phyloP scores from a whole-genome alignment of 1,284 basidiomycete species.

The Butyriboletus appendiculatus region DNA sequence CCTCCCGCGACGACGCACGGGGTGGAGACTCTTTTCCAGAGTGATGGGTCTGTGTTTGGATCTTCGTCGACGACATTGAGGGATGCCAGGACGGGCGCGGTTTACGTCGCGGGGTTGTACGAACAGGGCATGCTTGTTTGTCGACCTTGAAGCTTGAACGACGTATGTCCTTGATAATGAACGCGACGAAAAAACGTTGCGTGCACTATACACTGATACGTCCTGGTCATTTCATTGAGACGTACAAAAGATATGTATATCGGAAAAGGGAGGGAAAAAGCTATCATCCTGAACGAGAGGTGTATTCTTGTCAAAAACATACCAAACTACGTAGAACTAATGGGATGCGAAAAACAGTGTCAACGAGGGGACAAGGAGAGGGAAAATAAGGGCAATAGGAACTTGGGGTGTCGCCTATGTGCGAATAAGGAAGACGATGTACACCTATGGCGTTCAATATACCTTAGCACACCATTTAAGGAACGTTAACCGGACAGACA shows the following conservation, averaged over 20 bases:
- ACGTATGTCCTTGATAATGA: not conserved
- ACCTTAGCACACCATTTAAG: slow-evolving; percentile 19
- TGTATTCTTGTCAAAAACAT: slow-evolving; percentile 7
- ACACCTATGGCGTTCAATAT: slow-evolving; percentile 23
- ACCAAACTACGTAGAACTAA: slow-evolving; percentile 4
- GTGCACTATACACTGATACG: not conserved
- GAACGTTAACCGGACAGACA: slow-evolving; percentile 3
- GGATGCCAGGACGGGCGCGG: slow-evolving; percentile 45
- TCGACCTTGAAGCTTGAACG: slow-evolving; percentile 17
- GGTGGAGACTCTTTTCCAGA: slow-evolving; percentile 63
- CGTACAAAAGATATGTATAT: slow-evolving; percentile 22
- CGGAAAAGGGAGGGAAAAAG: not conserved
- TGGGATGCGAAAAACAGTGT: not conserved
- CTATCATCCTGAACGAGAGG: not conserved
- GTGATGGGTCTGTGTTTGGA: slow-evolving; percentile 55
- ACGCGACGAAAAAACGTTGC: not conserved
- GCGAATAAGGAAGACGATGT: slow-evolving; percentile 10
- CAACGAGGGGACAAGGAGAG: not conserved
- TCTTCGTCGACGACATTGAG: slow-evolving; percentile 51
- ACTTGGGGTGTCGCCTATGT: slow-evolving; percentile 21
- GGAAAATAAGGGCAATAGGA: not conserved
- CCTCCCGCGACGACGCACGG: slow-evolving; percentile 39
- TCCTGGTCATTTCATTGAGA: slow-evolving; percentile 5
- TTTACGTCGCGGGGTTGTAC: slow-evolving; percentile 61
- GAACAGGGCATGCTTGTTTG: slow-evolving; percentile 56